These are phyloP conservation scores for Cladobotryum mycophilum DNA, from an alignment of 2,329 filamentous ascomycete genomes.

Conservation along the genomic window DNA sequence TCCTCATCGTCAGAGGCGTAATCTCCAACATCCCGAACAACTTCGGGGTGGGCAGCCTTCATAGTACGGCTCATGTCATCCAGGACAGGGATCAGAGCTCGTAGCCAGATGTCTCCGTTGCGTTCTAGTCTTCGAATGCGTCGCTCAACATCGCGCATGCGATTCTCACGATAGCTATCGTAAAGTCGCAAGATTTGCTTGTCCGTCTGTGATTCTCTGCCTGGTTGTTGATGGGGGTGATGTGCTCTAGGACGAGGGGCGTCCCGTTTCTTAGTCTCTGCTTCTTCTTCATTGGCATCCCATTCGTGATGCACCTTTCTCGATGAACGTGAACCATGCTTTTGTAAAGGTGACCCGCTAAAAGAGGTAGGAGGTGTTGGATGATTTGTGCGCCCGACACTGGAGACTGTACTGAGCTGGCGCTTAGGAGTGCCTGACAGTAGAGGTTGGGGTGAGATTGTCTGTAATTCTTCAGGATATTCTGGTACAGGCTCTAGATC, in stretches of 20 bases:
- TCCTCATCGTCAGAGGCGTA: slow-evolving; percentile 29
- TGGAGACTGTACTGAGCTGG: too few species aligned
- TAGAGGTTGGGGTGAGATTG: neutral
- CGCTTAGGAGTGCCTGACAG: neutral
- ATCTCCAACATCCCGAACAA: slow-evolving; percentile 15
- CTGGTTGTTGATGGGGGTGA: slow-evolving; percentile 15
- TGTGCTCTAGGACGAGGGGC: slow-evolving; percentile 3
- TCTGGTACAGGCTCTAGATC: slow-evolving; percentile 27
- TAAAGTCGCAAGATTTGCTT: slow-evolving; percentile 33
- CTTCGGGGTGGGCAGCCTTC: slow-evolving; percentile 5
- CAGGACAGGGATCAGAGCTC: slow-evolving; percentile 39
- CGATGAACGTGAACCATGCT: slow-evolving; percentile 10
- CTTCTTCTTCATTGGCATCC: slow-evolving; percentile 24
- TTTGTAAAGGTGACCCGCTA: slow-evolving; percentile 22
- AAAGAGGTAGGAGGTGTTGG: slow-evolving; percentile 27
- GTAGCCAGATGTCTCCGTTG: slow-evolving; percentile 40
- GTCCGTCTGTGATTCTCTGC: slow-evolving; percentile 19
- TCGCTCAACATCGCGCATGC: slow-evolving; percentile 41
- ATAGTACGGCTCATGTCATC: slow-evolving; percentile 37
- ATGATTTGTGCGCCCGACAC: slow-evolving; percentile 8
- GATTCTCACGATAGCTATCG: slow-evolving; percentile 35
- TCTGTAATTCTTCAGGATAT: too few species aligned
- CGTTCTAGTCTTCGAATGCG: slow-evolving; percentile 41
- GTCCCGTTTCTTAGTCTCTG: slow-evolving; percentile 20
- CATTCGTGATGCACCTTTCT: slow-evolving; percentile 29